Percentiles rank a stretch among this genome's conserved stretches.
phyloP scores from a whole-genome alignment of 169 alveolate species.

The Plasmodium yoelii region DNA sequence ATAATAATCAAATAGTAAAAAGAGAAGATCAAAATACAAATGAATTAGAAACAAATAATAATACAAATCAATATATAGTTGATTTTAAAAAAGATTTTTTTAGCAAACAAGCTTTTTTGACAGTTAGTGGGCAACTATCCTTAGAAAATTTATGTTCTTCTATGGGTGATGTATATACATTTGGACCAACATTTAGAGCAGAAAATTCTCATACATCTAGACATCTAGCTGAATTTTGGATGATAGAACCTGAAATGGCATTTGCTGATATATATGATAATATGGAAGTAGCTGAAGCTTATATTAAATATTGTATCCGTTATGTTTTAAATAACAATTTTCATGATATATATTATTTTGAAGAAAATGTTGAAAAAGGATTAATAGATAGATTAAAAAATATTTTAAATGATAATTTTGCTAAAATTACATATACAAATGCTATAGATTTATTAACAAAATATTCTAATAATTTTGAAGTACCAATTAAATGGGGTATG shows the following conservation, averaged over 20 bases:
- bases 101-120: constrained; percentile 95
- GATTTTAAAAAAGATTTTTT: constrained; percentile 96
- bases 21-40: not conserved
- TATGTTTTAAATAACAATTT: constrained; percentile 94
- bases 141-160: constrained; percentile 96
- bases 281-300: constrained; percentile 98
- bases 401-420: constrained; percentile 92
- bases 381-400: constrained; percentile 90
- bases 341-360: constrained; percentile 93
- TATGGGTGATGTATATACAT: constrained; percentile 97
- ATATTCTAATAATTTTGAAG: constrained; percentile 81
- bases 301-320: constrained; percentile 94
- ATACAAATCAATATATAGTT: constrained; percentile 43
- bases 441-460: constrained; percentile 92
- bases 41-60: not conserved
- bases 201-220: constrained; percentile 98
- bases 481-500: constrained; percentile 95
- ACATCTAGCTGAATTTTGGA: constrained; percentile 99
- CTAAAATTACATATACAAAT: constrained; percentile 97
- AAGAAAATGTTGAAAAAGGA: constrained; percentile 91
- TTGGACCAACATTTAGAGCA: constrained; percentile 99
- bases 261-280: constrained; percentile 94
- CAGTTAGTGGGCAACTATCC: constrained; percentile 98
- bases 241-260: constrained; percentile 99
- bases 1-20: constrained; percentile 22